Conservation (phyloP, 352 stramenopile genomes). For the Phytophthora hybrid region DNA sequence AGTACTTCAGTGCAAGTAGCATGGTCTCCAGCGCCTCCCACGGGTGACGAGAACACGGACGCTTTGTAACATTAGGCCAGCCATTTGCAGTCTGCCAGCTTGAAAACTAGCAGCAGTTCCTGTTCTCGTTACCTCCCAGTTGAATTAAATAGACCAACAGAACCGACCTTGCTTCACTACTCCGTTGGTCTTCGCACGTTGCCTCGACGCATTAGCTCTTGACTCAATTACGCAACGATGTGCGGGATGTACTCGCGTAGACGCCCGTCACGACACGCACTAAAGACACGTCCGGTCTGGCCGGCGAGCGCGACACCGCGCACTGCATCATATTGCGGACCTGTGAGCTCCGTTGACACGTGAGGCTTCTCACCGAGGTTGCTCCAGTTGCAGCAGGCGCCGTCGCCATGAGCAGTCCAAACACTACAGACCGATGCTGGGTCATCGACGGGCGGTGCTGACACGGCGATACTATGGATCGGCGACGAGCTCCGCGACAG, state of each 20-base stretch:
- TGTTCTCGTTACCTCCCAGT: constrained; percentile 26
- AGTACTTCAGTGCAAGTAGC: constrained; percentile 43
- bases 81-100: constrained; percentile 23
- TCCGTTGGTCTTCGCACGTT: neutral
- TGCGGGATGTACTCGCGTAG: constrained; percentile 75
- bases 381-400: constrained; percentile 63
- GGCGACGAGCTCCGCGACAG: constrained; percentile 62
- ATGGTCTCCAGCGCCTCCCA: constrained; percentile 35
- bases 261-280: constrained; percentile 67
- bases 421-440: constrained; percentile 17
- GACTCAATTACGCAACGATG: constrained; percentile 31
- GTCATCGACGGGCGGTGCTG: constrained; percentile 13
- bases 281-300: constrained; percentile 57
- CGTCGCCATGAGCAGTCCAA: constrained; percentile 74
- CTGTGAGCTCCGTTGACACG: constrained; percentile 60
- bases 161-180: constrained; percentile 10
- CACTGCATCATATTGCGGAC: constrained; percentile 74
- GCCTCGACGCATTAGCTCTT: neutral
- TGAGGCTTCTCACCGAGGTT: constrained; percentile 25
- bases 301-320: constrained; percentile 51
- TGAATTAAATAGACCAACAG: constrained; percentile 44
- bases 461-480: constrained; percentile 59
- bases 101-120: constrained; percentile 34
- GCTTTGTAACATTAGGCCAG: constrained; percentile 45
- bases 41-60: constrained; percentile 42